Conservation (phyloP, 345 rosid species). For the Murraya paniculata region DNA sequence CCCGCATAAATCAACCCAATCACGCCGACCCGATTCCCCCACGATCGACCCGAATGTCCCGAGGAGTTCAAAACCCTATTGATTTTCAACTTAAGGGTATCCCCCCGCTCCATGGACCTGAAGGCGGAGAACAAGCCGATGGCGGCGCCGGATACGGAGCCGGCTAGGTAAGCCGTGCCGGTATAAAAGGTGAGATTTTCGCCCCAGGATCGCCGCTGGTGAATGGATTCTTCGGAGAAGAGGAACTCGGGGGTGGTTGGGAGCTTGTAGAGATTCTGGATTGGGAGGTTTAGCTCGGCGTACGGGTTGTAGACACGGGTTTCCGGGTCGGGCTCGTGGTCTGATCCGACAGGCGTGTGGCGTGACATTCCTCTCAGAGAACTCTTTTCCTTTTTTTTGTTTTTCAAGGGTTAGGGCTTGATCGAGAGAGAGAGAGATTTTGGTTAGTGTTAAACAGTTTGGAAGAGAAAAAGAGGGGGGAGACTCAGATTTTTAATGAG, state of each 20-base stretch:
- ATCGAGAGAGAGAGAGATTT: background rate
- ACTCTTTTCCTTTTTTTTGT: background rate
- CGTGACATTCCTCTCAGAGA: conserved; percentile 28
- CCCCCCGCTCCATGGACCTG: conserved; percentile 67
- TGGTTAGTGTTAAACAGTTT: too few species aligned
- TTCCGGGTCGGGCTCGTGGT: conserved; percentile 39
- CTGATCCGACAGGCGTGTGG: conserved; percentile 27
- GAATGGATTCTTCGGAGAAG: conserved; percentile 79
- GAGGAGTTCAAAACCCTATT: conserved; percentile 75
- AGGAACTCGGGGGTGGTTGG: conserved; percentile 93
- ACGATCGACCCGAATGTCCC: conserved; percentile 69
- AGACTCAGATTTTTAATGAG: background rate
- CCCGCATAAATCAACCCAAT: conserved; percentile 78
- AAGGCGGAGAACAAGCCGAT: conserved; percentile 51
- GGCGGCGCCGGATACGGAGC: conserved; percentile 60
- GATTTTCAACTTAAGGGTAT: conserved; percentile 76
- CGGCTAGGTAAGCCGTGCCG: conserved; percentile 73
- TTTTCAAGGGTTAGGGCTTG: conserved; percentile 21
- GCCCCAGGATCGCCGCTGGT: conserved; percentile 96
- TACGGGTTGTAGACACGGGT: conserved; percentile 86
- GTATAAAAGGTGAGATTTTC: conserved; percentile 95
- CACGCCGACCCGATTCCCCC: conserved; percentile 83
- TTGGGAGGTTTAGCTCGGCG: conserved; percentile 62
- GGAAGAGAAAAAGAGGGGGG: background rate
- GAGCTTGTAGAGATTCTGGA: conserved; percentile 66